phyloP scores from a whole-genome alignment of 2,329 filamentous ascomycete genomes.

The Zymoseptoria pseudotritici region DNA sequence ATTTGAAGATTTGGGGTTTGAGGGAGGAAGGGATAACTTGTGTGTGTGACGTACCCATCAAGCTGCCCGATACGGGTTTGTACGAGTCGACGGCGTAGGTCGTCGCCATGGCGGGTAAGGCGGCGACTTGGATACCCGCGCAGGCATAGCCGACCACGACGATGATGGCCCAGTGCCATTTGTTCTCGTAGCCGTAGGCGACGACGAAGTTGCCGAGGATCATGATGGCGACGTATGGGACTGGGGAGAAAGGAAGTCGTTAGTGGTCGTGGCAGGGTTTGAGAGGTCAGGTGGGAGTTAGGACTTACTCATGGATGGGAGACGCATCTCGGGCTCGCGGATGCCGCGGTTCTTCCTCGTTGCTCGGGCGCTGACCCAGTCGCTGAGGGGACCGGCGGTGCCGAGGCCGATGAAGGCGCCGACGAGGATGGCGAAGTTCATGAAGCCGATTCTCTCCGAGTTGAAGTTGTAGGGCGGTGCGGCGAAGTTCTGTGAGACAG shows the following conservation, averaged over 20 bases:
- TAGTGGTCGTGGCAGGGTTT: not conserved
- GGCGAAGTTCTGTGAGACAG: slow-evolving; percentile 42
- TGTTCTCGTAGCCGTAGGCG: slow-evolving; percentile 31
- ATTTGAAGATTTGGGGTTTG: no score
- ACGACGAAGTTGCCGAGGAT: slow-evolving; percentile 51
- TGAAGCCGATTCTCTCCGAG: slow-evolving; percentile 46
- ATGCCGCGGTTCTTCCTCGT: slow-evolving; percentile 49
- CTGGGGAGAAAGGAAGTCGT: slow-evolving; percentile 18
- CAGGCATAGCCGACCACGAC: slow-evolving; percentile 53
- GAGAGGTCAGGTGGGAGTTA: not conserved
- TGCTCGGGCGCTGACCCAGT: slow-evolving; percentile 50
- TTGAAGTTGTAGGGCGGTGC: slow-evolving; percentile 50
- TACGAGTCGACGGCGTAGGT: slow-evolving; percentile 58
- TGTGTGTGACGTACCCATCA: slow-evolving; percentile 41
- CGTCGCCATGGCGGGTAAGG: slow-evolving; percentile 51
- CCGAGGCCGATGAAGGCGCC: slow-evolving; percentile 49
- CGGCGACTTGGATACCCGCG: slow-evolving; percentile 53
- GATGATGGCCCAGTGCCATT: slow-evolving; percentile 47
- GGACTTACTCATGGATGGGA: slow-evolving; percentile 37
- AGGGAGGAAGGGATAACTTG: no score
- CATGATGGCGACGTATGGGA: slow-evolving; percentile 51
- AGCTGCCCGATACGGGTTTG: slow-evolving; percentile 53
- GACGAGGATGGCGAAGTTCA: slow-evolving; percentile 50
- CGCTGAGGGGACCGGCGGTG: slow-evolving; percentile 49
- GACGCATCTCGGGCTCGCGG: slow-evolving; percentile 52